A percentile compares a stretch with the other conserved stretches of the same genome.
Evolutionary conservation across 2,329 filamentous ascomycete genomes (phyloP).

Genomic region (Colletotrichum melonis): DNA sequence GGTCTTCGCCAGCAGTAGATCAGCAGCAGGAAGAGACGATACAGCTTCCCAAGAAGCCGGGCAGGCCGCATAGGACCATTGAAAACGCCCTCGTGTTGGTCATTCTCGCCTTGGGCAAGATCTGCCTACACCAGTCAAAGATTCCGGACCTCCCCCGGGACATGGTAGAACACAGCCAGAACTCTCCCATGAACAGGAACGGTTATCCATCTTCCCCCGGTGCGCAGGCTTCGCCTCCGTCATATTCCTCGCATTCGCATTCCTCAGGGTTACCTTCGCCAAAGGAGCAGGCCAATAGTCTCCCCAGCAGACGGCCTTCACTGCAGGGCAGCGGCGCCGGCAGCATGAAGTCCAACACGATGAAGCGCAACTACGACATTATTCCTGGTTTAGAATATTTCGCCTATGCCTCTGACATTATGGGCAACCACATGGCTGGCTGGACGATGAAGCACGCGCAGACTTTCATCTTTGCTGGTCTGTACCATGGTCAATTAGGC

Average conservation of each 20-base stretch:
- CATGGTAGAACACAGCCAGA: constrained; percentile 51
- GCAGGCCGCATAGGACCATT: constrained; percentile 73
- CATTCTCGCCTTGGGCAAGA: constrained; percentile 87
- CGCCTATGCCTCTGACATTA: constrained; percentile 84
- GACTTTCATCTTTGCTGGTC: constrained; percentile 82
- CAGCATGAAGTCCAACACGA: constrained; percentile 28
- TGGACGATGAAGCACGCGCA: constrained; percentile 87
- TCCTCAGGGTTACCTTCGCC: constrained; percentile 64
- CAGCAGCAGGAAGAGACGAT: constrained; percentile 19
- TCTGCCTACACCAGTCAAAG: constrained; percentile 70
- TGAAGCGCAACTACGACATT: constrained; percentile 78
- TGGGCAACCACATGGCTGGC: constrained; percentile 83
- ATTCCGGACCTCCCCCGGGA: constrained; percentile 62
- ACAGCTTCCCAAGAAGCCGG: constrained; percentile 47
- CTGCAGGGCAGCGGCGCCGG: constrained; percentile 53
- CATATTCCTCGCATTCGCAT: constrained; percentile 54
- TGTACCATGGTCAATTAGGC: constrained; percentile 91
- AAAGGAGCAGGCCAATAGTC: constrained; percentile 58
- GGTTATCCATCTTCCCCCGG: constrained; percentile 62
- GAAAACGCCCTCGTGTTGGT: constrained; percentile 85
- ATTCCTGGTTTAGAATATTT: constrained; percentile 94
- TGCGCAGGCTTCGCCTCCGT: constrained; percentile 65
- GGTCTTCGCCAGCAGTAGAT: constrained; percentile 58
- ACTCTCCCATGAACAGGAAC: constrained; percentile 54
- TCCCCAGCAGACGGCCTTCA: constrained; percentile 61